Evolutionary conservation across 2,329 filamentous ascomycete species (phyloP).

Genomic region (Penicillium sp.): DNA sequence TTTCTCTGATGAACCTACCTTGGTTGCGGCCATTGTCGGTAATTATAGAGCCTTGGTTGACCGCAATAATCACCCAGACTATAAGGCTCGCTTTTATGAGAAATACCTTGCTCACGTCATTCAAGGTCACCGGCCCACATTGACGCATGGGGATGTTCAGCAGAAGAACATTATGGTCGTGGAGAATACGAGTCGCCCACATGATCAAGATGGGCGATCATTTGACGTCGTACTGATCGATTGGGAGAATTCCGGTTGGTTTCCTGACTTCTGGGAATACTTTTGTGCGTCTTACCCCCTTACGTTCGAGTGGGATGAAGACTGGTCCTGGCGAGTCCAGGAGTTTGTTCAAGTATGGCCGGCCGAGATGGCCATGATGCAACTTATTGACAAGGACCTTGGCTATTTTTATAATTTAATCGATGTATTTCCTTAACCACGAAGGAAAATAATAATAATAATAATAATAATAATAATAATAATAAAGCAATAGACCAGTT

Average conservation of each 20-base stretch:
- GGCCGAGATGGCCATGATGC: constrained; percentile 27
- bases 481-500: not conserved
- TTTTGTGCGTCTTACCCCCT: constrained; percentile 24
- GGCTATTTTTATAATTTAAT: constrained; percentile 10
- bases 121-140: constrained; percentile 27
- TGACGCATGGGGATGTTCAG: constrained; percentile 31
- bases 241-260: constrained; percentile 28
- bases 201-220: constrained; percentile 24
- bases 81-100: constrained; percentile 28
- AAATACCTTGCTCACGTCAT: constrained; percentile 23
- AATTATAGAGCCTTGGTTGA: constrained; percentile 25
- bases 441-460: not conserved
- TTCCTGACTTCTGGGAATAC: constrained; percentile 28
- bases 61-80: constrained; percentile 21
- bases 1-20: constrained; percentile 22
- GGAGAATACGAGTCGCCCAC: constrained; percentile 15
- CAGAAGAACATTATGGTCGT: constrained; percentile 27
- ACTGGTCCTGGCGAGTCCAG: constrained; percentile 28
- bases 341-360: constrained; percentile 29
- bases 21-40: constrained; percentile 23
- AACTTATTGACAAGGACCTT: constrained; percentile 26
- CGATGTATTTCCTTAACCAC: constrained; percentile 2
- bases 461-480: not conserved
- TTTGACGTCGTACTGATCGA: constrained; percentile 30
- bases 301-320: constrained; percentile 22